These are phyloP conservation scores for Clonostachys solani DNA, from an alignment of 2,329 filamentous ascomycete species.

Conservation along the genomic window DNA sequence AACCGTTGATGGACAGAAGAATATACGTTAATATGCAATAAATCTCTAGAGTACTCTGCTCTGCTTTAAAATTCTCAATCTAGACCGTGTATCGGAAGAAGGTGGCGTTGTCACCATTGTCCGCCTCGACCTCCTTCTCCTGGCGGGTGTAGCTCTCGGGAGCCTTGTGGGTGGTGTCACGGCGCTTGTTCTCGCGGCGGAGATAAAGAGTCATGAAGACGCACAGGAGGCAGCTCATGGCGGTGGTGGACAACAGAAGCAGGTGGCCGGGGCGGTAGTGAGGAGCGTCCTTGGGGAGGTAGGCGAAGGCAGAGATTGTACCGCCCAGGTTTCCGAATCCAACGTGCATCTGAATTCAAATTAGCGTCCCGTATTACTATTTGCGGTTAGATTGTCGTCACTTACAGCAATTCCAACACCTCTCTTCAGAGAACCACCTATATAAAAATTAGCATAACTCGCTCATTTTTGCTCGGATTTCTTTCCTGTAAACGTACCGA, in stretches of 20 bases:
- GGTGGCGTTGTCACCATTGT: conserved; percentile 52
- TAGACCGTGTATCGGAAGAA: conserved; percentile 51
- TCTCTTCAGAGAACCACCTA: conserved; percentile 42
- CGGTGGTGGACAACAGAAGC: conserved; percentile 50
- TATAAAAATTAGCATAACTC: too few relatives aligned
- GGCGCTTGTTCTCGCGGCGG: conserved; percentile 48
- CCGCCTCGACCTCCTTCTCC: conserved; percentile 45
- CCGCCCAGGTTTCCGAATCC: conserved; percentile 25
- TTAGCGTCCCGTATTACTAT: too few relatives aligned
- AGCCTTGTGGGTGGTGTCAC: conserved; percentile 42
- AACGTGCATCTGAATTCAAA: too few relatives aligned
- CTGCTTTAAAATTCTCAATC: neutral
- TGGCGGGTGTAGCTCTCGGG: conserved; percentile 45
- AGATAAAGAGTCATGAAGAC: conserved; percentile 54
- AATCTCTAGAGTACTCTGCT: too few relatives aligned
- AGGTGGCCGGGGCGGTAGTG: conserved; percentile 56
- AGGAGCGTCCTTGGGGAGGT: conserved; percentile 36
- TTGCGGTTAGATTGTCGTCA: conserved; percentile 19
- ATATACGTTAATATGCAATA: too few relatives aligned
- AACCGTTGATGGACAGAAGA: too few relatives aligned
- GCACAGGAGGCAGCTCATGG: conserved; percentile 44
- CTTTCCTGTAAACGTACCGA: too few relatives aligned
- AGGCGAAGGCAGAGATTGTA: conserved; percentile 25
- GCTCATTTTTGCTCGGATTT: too few relatives aligned
- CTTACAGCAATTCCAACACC: conserved; percentile 53